A percentile compares a stretch with the other conserved stretches of the same genome.
Conservation (phyloP, 2,329 filamentous ascomycete species). For the Parasarocladium wereldwijsianum region DNA sequence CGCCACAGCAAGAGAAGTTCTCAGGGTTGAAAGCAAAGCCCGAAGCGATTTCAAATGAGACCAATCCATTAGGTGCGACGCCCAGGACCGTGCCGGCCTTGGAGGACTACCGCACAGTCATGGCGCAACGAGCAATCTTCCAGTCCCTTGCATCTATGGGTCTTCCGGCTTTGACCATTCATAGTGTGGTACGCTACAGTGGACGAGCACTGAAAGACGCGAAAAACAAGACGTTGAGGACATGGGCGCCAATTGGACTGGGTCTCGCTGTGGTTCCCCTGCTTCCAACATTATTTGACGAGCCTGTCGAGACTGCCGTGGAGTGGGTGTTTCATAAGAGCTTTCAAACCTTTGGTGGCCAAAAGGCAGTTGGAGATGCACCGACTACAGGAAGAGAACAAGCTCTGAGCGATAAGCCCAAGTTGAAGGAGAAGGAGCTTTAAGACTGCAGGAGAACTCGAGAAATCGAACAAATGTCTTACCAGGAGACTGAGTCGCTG, state of each 20-base stretch:
- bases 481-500: no score
- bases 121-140: constrained; percentile 82
- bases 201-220: constrained; percentile 70
- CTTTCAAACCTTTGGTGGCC: constrained; percentile 58
- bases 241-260: constrained; percentile 83
- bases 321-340: constrained; percentile 81
- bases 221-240: constrained; percentile 62
- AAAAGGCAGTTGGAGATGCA: constrained; percentile 36
- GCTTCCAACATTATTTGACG: constrained; percentile 72
- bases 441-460: no score
- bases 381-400: constrained; percentile 36
- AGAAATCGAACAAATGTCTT: no score
- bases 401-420: constrained; percentile 25
- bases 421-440: constrained; percentile 26
- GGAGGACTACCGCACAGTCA: constrained; percentile 82
- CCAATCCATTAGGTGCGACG: constrained; percentile 12
- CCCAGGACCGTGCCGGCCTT: constrained; percentile 47
- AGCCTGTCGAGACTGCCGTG: constrained; percentile 82
- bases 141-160: constrained; percentile 89
- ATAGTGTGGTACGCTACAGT: constrained; percentile 82
- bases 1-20: constrained; percentile 30
- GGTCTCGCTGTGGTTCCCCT: constrained; percentile 66
- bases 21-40: constrained; percentile 25
- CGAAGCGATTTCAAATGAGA: constrained; percentile 10
- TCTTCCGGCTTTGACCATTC: constrained; percentile 83